Evolutionary conservation across 345 rosid species (phyloP), one percentile per base, ranked within the genome.

Genomic region (Adansonia digitata): DNA sequence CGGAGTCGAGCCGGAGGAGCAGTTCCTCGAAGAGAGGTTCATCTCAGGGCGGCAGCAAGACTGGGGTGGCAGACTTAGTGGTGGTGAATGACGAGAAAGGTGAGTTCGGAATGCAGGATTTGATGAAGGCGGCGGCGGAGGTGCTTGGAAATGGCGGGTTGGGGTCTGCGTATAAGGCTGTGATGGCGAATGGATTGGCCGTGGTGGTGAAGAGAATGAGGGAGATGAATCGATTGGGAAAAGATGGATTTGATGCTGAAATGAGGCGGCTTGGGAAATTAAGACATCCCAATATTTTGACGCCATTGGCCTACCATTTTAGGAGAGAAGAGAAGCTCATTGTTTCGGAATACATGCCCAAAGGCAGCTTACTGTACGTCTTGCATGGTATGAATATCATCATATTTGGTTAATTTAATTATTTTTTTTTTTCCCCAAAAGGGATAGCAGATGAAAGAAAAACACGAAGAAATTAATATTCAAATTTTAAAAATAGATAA

Each of bases 61-160:
- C 15, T 7, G 74, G 81, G 39, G 55, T 82, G 85, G 59, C 80
- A 43, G 86, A 86, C 43, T 63, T 94, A 71, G 77, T 84, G 17
- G 86, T 94, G 88, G 80, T 94, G 39, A 89, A 89, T 35, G 82
- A 70, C 8, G 97, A 92, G 2, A 94, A 82, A 79, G 93, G 89
- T 24, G 53, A 81, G 0, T 92, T 94, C 20, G 91, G 90, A 64
- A 77, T 92, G 79, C 80, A 88, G 0, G 97, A 94, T 84, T 78
- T 94, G 74, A 94, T 94, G 98, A 92, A 87, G 78, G 97, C 98
- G 1, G 89, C 97, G 1, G 98, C 98, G 0, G 97, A 92, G 79
- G 97, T 90, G 65, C 76, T 94, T 2, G 98, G n/a, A n/a, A n/a
- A n/a, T n/a, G n/a, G n/a, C n/a, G n/a, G n/a, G n/a, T n/a, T n/a